Conservation (phyloP, 2,329 filamentous ascomycete species). For the Lachnellula occidentalis region DNA sequence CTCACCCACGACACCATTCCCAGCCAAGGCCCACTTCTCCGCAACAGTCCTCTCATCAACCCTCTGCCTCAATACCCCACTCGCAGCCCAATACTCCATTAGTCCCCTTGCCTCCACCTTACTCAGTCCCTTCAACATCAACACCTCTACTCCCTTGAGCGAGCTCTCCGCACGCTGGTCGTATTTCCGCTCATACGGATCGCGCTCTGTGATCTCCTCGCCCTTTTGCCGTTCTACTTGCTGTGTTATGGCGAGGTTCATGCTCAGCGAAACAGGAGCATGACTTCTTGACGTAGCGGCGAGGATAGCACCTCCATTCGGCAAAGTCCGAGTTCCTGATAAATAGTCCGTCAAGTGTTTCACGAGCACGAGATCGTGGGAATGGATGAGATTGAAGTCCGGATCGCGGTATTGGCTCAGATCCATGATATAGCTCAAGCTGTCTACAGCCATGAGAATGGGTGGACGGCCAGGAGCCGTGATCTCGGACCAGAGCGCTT, state of each 20-base stretch:
- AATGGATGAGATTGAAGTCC: slow-evolving; percentile 70
- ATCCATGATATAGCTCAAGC: slow-evolving; percentile 75
- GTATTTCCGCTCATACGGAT: slow-evolving; percentile 52
- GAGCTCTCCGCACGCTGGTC: slow-evolving; percentile 51
- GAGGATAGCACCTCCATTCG: slow-evolving; percentile 74
- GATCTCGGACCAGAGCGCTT: slow-evolving; percentile 77
- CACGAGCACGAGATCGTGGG: slow-evolving; percentile 75
- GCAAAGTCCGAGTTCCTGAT: slow-evolving; percentile 48
- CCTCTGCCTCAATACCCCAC: slow-evolving; percentile 66
- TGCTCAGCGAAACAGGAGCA: slow-evolving; percentile 54
- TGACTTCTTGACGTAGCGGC: slow-evolving; percentile 72
- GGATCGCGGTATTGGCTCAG: slow-evolving; percentile 69
- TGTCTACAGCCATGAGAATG: slow-evolving; percentile 73
- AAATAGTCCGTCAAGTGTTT: slow-evolving; percentile 70
- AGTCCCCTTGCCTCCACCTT: slow-evolving; percentile 69
- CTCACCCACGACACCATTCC: slow-evolving; percentile 79
- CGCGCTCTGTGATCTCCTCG: slow-evolving; percentile 36
- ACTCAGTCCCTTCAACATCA: slow-evolving; percentile 62
- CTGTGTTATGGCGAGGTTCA: slow-evolving; percentile 63
- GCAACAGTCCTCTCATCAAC: slow-evolving; percentile 65
- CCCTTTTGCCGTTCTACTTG: slow-evolving; percentile 40
- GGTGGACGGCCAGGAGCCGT: slow-evolving; percentile 43
- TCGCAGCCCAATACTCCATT: slow-evolving; percentile 88
- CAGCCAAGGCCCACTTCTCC: slow-evolving; percentile 78
- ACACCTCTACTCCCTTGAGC: slow-evolving; percentile 44